These are phyloP conservation scores for Bipolaris sorokiniana DNA, from an alignment of 2,329 filamentous ascomycete genomes.

Conservation along the genomic window DNA sequence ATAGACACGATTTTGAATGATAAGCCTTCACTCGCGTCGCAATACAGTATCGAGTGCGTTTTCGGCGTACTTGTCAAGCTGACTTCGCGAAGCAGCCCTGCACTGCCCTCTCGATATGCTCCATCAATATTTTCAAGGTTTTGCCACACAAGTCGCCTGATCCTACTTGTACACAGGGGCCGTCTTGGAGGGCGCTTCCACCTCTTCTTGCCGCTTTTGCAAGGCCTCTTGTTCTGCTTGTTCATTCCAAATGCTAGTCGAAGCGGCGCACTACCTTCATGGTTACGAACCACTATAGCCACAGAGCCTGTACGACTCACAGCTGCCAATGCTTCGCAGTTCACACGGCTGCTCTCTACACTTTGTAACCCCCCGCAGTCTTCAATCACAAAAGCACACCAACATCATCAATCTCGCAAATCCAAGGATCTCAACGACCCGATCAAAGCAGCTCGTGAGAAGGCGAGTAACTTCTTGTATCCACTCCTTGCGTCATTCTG, in stretches of 20 bases:
- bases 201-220: slow-evolving; percentile 62
- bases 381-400: slow-evolving; percentile 55
- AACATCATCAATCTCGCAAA: slow-evolving; percentile 33
- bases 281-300: slow-evolving; percentile 32
- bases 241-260: slow-evolving; percentile 55
- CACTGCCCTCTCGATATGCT: slow-evolving; percentile 32
- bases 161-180: slow-evolving; percentile 64
- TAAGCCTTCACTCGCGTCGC: slow-evolving; percentile 50
- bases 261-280: slow-evolving; percentile 36
- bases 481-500: slow-evolving; percentile 65
- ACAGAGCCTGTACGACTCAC: slow-evolving; percentile 35
- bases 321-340: slow-evolving; percentile 56
- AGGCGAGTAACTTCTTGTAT: slow-evolving; percentile 63
- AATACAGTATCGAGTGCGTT: slow-evolving; percentile 52
- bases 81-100: slow-evolving; percentile 39
- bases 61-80: slow-evolving; percentile 47
- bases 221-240: slow-evolving; percentile 61
- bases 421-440: slow-evolving; percentile 61
- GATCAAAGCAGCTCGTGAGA: slow-evolving; percentile 63
- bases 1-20: slow-evolving; percentile 53
- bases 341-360: slow-evolving; percentile 63
- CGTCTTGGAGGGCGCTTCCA: slow-evolving; percentile 67
- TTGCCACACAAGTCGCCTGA: slow-evolving; percentile 59
- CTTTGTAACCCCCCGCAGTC: slow-evolving; percentile 67
- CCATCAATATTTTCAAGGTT: slow-evolving; percentile 60